Base-by-base conservation (phyloP, 2,329 filamentous ascomycete genomes). In the Seiridium unicorne region DNA sequence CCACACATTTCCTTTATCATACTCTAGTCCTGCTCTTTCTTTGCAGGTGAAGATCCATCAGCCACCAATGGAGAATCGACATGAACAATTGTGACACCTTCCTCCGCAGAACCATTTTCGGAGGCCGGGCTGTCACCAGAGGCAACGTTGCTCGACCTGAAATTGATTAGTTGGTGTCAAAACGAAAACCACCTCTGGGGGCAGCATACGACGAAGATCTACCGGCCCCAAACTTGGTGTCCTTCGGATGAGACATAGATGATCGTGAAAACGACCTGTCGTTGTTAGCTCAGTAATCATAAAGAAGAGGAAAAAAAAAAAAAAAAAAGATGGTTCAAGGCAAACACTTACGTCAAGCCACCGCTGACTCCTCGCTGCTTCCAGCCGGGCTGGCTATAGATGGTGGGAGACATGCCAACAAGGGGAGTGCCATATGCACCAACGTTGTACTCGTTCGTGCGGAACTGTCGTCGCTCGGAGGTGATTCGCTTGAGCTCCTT, bases 401-500 rank as follows among this genome's bases (percentile, higher is more conserved):
- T 79, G 58, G 76, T 76, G 9, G 82, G 80, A 57, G 77, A 81
- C 68, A 87, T 77, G 13, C 85, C 82, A 55, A 89, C 84, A 61
- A 84, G 80, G 51, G 84, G 79, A 61, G 85, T 87, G 62, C 87
- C 87, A 67, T 89, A 89, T 48, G 87, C 87, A 61, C 87, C 85
- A 62, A 89, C 88, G 69, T 93, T 93, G 78, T 98, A 98, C 79
- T 98, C 95, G 60, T 95, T 95, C 61, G 94, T 95, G 61, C 95
- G 92, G 79, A 97, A 98, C 71, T 96, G 92, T 62, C 95, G 93
- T 60, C 93, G 92, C 73, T 97, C 93, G 38, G 95, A 93, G 47
- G 94, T 98, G 73, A 97, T 90, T 65, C 95, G 90, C 84, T 99
- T 99, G 67, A 99, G 84, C 72, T 95, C 88, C 81, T 99, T 99